Evolutionary conservation across 1,284 basidiomycete species (phyloP).

Genomic region (Austroboletus niveus): DNA sequence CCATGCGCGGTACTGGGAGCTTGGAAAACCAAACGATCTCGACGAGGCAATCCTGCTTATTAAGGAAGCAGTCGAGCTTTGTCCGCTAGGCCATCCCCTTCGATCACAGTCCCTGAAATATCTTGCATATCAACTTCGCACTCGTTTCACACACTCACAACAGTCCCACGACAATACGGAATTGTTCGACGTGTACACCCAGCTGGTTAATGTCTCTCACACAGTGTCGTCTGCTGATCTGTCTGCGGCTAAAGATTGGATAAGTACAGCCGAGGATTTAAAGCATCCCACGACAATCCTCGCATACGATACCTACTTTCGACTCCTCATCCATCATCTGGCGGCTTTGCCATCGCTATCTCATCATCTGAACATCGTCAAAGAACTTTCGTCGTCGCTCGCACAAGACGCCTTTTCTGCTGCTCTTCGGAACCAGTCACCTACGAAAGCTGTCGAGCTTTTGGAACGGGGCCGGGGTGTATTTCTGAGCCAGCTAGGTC

Average conservation of each 20-base stretch:
- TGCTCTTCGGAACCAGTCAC: background rate
- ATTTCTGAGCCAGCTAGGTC: background rate
- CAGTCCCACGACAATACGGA: background rate
- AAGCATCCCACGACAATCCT: background rate
- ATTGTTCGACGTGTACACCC: constrained; percentile 8
- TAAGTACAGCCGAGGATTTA: background rate
- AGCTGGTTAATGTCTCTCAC: constrained; percentile 5
- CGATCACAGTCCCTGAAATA: background rate
- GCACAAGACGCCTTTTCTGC: background rate
- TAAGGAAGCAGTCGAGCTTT: background rate
- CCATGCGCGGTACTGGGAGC: background rate
- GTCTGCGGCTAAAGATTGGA: background rate
- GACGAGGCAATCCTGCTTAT: background rate
- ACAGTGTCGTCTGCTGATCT: background rate
- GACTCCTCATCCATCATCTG: background rate
- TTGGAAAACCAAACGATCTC: background rate
- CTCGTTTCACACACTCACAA: background rate
- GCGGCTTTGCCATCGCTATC: background rate
- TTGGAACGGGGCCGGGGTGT: no score
- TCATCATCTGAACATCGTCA: background rate
- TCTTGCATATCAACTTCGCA: background rate
- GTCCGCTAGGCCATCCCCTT: background rate
- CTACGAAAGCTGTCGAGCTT: background rate
- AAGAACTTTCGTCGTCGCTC: background rate
- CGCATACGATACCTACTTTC: background rate